A percentile compares a stretch with the other conserved stretches of the same genome.
phyloP scores from a whole-genome alignment of 2,329 filamentous ascomycete genomes.

The Harringtonia aguacate region DNA sequence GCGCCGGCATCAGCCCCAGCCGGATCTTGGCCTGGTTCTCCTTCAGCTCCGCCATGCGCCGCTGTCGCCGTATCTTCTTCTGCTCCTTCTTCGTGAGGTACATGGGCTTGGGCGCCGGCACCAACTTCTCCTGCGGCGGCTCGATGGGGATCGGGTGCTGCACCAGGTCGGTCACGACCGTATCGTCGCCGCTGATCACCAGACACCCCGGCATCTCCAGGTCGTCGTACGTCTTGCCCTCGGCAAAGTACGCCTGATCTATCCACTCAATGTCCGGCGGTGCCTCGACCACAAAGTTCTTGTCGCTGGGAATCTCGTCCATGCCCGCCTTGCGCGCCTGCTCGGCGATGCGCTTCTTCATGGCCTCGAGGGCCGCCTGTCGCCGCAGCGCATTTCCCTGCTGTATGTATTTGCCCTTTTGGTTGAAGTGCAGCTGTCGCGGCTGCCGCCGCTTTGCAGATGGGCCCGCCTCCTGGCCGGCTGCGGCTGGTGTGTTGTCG shows the following conservation, averaged over 20 bases:
- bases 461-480: slow-evolving; percentile 40
- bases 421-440: slow-evolving; percentile 77
- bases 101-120: slow-evolving; percentile 75
- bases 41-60: slow-evolving; percentile 85
- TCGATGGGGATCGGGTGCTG: slow-evolving; percentile 89
- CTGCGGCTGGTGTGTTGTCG: slow-evolving; percentile 54
- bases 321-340: slow-evolving; percentile 84
- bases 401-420: slow-evolving; percentile 94
- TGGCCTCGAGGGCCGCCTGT: slow-evolving; percentile 80
- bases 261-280: slow-evolving; percentile 95
- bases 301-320: slow-evolving; percentile 85
- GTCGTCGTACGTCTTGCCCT: slow-evolving; percentile 62
- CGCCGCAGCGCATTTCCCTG: slow-evolving; percentile 83
- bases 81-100: slow-evolving; percentile 86
- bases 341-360: slow-evolving; percentile 88
- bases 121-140: slow-evolving; percentile 79
- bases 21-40: slow-evolving; percentile 95
- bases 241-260: slow-evolving; percentile 72
- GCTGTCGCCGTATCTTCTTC: slow-evolving; percentile 79
- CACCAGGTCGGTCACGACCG: slow-evolving; percentile 80
- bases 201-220: slow-evolving; percentile 55
- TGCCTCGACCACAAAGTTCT: slow-evolving; percentile 72
- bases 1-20: slow-evolving; percentile 78
- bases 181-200: slow-evolving; percentile 56
- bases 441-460: slow-evolving; percentile 53